Conservation (phyloP, 2,329 filamentous ascomycete species). For the Aureobasidium leucospermi region DNA sequence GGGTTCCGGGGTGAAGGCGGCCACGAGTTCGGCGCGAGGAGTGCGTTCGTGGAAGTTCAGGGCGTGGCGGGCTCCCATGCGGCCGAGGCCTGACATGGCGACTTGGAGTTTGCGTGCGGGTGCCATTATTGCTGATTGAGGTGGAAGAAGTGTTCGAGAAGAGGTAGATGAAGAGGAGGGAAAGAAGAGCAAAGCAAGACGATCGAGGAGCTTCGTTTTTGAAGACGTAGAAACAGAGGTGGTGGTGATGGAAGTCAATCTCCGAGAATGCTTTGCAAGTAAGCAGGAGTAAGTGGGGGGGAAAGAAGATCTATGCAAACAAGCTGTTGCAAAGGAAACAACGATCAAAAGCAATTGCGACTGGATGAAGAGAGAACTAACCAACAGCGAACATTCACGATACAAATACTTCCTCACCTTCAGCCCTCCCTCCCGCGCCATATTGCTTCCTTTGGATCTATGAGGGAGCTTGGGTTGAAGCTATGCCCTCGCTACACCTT, state of each 20-base stretch:
- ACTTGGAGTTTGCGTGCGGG: constrained; percentile 35
- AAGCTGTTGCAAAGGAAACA: neutral
- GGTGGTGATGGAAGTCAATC: neutral
- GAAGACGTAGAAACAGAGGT: constrained; percentile 27
- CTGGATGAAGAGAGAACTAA: neutral
- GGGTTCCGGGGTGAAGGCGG: constrained; percentile 39
- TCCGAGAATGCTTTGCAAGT: neutral
- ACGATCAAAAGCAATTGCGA: neutral
- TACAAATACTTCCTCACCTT: neutral
- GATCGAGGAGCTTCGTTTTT: too few species aligned
- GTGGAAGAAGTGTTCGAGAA: neutral
- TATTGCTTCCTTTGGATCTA: neutral
- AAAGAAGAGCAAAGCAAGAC: neutral
- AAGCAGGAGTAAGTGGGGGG: neutral
- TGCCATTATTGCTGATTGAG: constrained; percentile 20
- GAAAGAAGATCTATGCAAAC: neutral
- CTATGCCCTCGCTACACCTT: too few species aligned
- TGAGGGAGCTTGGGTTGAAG: too few species aligned
- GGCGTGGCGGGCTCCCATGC: constrained; percentile 45
- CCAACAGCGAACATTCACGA: neutral
- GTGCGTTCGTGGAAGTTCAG: constrained; percentile 40
- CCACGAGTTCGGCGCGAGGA: constrained; percentile 39
- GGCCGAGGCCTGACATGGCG: constrained; percentile 41
- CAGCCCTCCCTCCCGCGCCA: neutral
- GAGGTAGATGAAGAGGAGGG: neutral